Evolutionary conservation across 2,329 filamentous ascomycete genomes (phyloP).

Genomic region (Nothophoma quercina): DNA sequence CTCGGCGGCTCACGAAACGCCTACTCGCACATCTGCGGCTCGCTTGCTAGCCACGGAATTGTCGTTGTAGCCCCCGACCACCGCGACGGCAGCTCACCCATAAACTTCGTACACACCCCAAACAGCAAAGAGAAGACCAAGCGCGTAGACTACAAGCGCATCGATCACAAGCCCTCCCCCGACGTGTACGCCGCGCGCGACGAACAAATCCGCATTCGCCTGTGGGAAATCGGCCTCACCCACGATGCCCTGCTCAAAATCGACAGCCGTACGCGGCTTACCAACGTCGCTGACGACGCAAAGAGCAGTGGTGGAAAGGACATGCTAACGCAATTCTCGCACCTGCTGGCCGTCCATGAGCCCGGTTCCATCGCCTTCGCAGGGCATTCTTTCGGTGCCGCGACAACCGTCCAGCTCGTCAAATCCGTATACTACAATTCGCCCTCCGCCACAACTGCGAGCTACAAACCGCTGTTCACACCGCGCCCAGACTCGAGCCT

Average conservation of each 20-base stretch:
- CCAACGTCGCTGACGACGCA: slow-evolving; percentile 55
- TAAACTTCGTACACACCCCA: slow-evolving; percentile 74
- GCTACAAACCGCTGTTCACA: slow-evolving; percentile 67
- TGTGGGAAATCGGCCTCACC: slow-evolving; percentile 79
- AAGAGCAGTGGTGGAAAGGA: slow-evolving; percentile 48
- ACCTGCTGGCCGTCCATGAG: slow-evolving; percentile 70
- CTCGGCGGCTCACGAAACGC: slow-evolving; percentile 82
- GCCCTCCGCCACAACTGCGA: slow-evolving; percentile 52
- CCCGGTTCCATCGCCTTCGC: slow-evolving; percentile 78
- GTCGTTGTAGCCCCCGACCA: slow-evolving; percentile 85
- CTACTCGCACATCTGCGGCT: slow-evolving; percentile 83
- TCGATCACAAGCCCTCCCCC: slow-evolving; percentile 68
- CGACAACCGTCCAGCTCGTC: slow-evolving; percentile 76
- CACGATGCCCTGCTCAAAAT: slow-evolving; percentile 73
- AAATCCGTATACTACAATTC: slow-evolving; percentile 78
- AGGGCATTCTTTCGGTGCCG: slow-evolving; percentile 83
- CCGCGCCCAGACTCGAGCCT: slow-evolving; percentile 66
- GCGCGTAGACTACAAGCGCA: slow-evolving; percentile 54
- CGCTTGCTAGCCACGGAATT: slow-evolving; percentile 80
- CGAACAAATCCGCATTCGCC: slow-evolving; percentile 74
- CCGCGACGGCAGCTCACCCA: slow-evolving; percentile 78
- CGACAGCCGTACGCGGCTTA: slow-evolving; percentile 61
- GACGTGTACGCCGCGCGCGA: slow-evolving; percentile 74
- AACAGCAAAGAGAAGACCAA: slow-evolving; percentile 49
- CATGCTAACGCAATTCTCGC: slow-evolving; percentile 66